These are phyloP conservation scores for Oenanthe sinensis DNA, from an alignment of 129 eudicot genomes.

Conservation along the genomic window DNA sequence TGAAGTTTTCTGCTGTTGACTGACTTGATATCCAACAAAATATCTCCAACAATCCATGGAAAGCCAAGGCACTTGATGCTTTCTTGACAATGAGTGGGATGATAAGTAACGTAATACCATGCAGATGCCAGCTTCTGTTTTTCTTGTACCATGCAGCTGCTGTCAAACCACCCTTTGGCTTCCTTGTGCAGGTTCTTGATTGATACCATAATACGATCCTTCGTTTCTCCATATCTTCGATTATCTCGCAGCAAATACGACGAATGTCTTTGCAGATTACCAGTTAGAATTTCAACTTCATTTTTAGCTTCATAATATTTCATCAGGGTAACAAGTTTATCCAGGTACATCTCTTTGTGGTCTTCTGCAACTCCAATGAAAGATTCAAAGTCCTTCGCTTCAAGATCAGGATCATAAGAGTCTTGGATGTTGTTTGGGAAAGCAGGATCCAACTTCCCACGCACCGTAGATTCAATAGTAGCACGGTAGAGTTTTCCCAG, in stretches of 20 bases:
- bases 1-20: slow-evolving; percentile 20
- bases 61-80: slow-evolving; percentile 56
- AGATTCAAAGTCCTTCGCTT: slow-evolving; percentile 43
- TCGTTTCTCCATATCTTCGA: slow-evolving; percentile 63
- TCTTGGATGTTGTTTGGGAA: slow-evolving; percentile 28
- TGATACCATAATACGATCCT: slow-evolving; percentile 65
- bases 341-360: slow-evolving; percentile 65
- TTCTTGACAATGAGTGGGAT: slow-evolving; percentile 37
- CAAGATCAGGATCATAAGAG: slow-evolving; percentile 58
- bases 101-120: slow-evolving; percentile 86
- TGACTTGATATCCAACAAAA: slow-evolving; percentile 49
- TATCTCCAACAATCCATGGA: slow-evolving; percentile 80
- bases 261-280: slow-evolving; percentile 51
- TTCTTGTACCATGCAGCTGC: slow-evolving; percentile 35
- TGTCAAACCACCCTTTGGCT: slow-evolving; percentile 60
- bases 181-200: slow-evolving; percentile 59
- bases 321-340: slow-evolving; percentile 45
- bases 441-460: slow-evolving; percentile 15
- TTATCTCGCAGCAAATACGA: slow-evolving; percentile 65
- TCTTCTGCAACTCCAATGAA: slow-evolving; percentile 42
- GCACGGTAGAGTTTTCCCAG: slow-evolving; percentile 84
- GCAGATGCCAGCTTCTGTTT: slow-evolving; percentile 62
- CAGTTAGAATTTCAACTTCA: slow-evolving; percentile 79
- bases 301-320: slow-evolving; percentile 56
- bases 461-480: slow-evolving; percentile 27